A percentile compares a stretch with the other conserved stretches of the same genome.
Conservation (phyloP, 108 stramenopile species). For the Skeletonema potamos region DNA sequence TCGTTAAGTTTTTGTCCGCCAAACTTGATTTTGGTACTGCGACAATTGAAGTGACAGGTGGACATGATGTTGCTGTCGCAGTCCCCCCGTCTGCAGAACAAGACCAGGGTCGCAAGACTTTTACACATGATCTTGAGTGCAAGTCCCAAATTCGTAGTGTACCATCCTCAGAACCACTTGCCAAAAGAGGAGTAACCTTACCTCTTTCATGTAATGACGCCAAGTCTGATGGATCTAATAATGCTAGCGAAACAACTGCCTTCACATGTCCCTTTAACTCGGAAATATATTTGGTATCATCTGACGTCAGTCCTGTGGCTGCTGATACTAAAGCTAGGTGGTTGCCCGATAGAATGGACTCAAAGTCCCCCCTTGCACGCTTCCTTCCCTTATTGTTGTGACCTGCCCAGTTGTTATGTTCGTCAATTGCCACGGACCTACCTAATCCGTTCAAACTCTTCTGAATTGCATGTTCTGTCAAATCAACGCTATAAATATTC, state of each 20-base stretch:
- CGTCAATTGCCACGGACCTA: constrained; percentile 20
- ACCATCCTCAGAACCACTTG: constrained; percentile 75
- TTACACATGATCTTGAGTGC: constrained; percentile 63
- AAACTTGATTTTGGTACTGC: constrained; percentile 44
- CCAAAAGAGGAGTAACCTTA: constrained; percentile 25
- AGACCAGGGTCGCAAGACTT: constrained; percentile 72
- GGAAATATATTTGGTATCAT: constrained; percentile 32
- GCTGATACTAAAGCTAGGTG: neutral
- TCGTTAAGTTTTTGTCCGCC: neutral
- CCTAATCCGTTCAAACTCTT: constrained; percentile 42
- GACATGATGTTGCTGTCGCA: constrained; percentile 16
- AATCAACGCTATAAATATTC: constrained; percentile 68
- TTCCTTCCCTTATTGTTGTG: neutral
- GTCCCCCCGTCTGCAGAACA: constrained; percentile 20
- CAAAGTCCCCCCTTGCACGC: constrained; percentile 9
- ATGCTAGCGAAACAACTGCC: constrained; percentile 60
- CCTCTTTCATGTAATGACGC: neutral
- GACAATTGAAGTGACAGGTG: constrained; percentile 63
- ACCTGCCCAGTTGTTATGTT: neutral
- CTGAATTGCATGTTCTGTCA: constrained; percentile 65
- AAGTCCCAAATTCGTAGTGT: constrained; percentile 83
- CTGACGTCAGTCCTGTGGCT: neutral
- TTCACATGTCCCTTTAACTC: constrained; percentile 73
- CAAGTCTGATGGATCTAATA: constrained; percentile 50
- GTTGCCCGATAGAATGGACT: constrained; percentile 19